These are phyloP conservation scores for Albizia julibrissin DNA, from an alignment of 306 rosid genomes.

Conservation along the genomic window DNA sequence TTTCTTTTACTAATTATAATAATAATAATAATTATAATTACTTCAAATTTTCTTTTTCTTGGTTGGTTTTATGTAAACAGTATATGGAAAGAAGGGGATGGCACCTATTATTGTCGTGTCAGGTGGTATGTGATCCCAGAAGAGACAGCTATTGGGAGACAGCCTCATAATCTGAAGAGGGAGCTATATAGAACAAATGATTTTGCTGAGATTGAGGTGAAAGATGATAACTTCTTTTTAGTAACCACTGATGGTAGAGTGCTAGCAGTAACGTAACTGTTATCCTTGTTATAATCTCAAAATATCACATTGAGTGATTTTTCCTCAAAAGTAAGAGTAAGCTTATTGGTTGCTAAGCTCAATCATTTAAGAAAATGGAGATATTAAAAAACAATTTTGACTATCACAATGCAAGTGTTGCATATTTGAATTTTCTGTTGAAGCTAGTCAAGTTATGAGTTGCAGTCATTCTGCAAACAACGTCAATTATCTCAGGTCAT, in stretches of 20 bases:
- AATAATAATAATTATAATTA: not conserved
- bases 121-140: slow-evolving; percentile 90
- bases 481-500: not conserved
- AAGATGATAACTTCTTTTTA: slow-evolving; percentile 26
- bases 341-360: not conserved
- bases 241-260: not conserved
- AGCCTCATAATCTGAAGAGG: slow-evolving; percentile 83
- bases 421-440: not conserved
- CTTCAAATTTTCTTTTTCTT: slow-evolving; percentile 2
- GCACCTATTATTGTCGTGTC: slow-evolving; percentile 69
- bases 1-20: not conserved
- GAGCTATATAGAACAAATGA: slow-evolving; percentile 88
- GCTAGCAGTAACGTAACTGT: slow-evolving; percentile 1
- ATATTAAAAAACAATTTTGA: not conserved
- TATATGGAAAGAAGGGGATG: slow-evolving; percentile 80
- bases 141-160: slow-evolving; percentile 81
- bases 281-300: not conserved
- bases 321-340: not conserved
- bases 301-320: not conserved
- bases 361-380: not conserved
- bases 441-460: not conserved
- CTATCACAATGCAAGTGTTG: not conserved
- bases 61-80: slow-evolving; percentile 44
- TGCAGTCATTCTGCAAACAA: not conserved
- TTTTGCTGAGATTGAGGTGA: slow-evolving; percentile 83